Percentiles rank a stretch among this genome's conserved stretches.
phyloP scores from a whole-genome alignment of 2,329 filamentous ascomycete species.

The Fusarium guadeloupense region DNA sequence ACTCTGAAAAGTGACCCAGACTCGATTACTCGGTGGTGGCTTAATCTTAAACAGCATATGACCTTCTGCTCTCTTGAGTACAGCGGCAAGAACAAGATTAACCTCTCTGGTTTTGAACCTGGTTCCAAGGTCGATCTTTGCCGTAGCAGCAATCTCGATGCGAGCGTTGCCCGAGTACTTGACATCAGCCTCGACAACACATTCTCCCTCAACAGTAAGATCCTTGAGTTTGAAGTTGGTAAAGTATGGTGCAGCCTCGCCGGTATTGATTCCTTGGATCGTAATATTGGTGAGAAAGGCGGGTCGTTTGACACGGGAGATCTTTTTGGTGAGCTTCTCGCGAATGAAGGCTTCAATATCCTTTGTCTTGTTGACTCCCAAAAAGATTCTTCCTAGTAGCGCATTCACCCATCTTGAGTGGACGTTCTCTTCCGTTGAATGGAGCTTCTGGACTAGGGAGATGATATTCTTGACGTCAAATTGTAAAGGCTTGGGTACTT shows the following conservation, averaged over 20 bases:
- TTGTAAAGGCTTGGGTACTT: conserved; percentile 72
- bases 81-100: conserved; percentile 85
- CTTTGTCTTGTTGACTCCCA: conserved; percentile 85
- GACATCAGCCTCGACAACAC: conserved; percentile 85
- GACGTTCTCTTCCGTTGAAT: conserved; percentile 89
- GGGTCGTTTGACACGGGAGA: conserved; percentile 90
- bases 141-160: conserved; percentile 90
- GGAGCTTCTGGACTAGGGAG: conserved; percentile 85
- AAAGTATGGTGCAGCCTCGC: conserved; percentile 85
- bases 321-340: conserved; percentile 94
- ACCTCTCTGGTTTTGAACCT: conserved; percentile 92
- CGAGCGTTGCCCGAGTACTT: conserved; percentile 90
- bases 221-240: conserved; percentile 90
- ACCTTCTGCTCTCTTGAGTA: conserved; percentile 85
- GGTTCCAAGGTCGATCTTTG: conserved; percentile 86
- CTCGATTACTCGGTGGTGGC: conserved; percentile 90
- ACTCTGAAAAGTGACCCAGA: conserved; percentile 97
- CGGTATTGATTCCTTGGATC: conserved; percentile 85
- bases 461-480: conserved; percentile 91
- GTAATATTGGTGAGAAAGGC: conserved; percentile 86
- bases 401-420: conserved; percentile 96
- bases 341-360: conserved; percentile 82
- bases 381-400: conserved; percentile 85
- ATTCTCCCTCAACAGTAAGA: conserved; percentile 90
- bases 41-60: conserved; percentile 89